Percentiles rank a stretch among this genome's conserved stretches.
phyloP scores from a whole-genome alignment of 805 yeast species.

The Pichia rugopelliculosa region DNA sequence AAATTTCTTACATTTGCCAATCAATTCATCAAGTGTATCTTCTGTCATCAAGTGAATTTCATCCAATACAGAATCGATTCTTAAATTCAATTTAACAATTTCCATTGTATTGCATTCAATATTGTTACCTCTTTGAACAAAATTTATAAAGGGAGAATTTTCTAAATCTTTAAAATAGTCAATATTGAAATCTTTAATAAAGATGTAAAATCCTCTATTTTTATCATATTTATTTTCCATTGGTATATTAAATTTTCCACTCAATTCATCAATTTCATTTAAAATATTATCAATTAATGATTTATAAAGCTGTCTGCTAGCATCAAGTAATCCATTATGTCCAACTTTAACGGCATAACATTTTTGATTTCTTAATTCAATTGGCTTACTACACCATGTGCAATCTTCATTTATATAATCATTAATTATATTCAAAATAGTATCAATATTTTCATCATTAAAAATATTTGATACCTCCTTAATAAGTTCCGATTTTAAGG shows the following conservation, averaged over 20 bases:
- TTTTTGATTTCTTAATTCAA: slow-evolving; percentile 37
- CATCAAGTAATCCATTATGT: slow-evolving; percentile 37
- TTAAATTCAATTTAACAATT: slow-evolving; percentile 33
- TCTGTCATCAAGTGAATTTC: slow-evolving; percentile 40
- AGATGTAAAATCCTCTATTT: slow-evolving; percentile 33
- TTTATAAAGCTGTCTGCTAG: slow-evolving; percentile 36
- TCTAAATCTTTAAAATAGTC: not conserved
- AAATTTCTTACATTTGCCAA: slow-evolving; percentile 21
- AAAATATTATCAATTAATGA: slow-evolving; percentile 31
- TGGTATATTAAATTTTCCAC: slow-evolving; percentile 18
- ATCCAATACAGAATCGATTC: slow-evolving; percentile 32
- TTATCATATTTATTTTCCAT: slow-evolving; percentile 31
- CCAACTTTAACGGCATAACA: slow-evolving; percentile 39
- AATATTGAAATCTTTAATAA: slow-evolving; percentile 16
- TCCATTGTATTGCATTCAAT: slow-evolving; percentile 36
- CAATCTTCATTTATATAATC: slow-evolving; percentile 36
- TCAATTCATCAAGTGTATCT: slow-evolving; percentile 28
- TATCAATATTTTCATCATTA: slow-evolving; percentile 17
- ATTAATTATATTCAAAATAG: slow-evolving; percentile 24
- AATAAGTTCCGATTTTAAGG: slow-evolving; percentile 11
- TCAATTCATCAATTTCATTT: slow-evolving; percentile 20
- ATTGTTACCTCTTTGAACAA: slow-evolving; percentile 19
- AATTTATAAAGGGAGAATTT: slow-evolving; percentile 28
- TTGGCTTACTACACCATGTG: slow-evolving; percentile 32
- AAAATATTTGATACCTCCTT: slow-evolving; percentile 26